Conservation (phyloP, 2,329 filamentous ascomycete species). For the Metarhizium sp. region DNA sequence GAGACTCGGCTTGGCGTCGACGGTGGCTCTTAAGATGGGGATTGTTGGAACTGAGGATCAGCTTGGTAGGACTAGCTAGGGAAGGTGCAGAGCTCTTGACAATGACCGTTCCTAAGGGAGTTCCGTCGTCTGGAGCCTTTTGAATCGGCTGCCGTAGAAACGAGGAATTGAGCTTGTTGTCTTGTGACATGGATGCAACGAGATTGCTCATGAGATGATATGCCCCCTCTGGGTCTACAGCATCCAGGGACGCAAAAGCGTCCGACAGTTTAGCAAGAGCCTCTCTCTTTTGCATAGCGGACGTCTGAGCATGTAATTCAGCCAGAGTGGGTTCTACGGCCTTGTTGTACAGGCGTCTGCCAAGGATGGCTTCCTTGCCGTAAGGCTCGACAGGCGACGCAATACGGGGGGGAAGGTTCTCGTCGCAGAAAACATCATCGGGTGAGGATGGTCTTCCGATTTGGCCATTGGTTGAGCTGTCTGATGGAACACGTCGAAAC, state of each 20-base stretch:
- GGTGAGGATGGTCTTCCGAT: conserved; percentile 24
- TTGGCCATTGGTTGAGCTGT: conserved; percentile 41
- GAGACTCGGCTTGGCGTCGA: conserved; percentile 46
- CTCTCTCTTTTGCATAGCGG: conserved; percentile 59
- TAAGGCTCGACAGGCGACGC: conserved; percentile 42
- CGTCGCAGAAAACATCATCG: conserved; percentile 41
- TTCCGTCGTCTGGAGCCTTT: conserved; percentile 33
- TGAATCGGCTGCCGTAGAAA: conserved; percentile 32
- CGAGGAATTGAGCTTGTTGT: conserved; percentile 52
- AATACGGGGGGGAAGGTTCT: conserved; percentile 51
- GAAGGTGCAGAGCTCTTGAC: conserved; percentile 41
- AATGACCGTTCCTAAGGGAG: conserved; percentile 46
- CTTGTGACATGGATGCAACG: conserved; percentile 61
- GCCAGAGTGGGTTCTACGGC: conserved; percentile 75
- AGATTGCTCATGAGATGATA: conserved; percentile 76
- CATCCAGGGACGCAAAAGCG: conserved; percentile 76
- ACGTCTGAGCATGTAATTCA: conserved; percentile 77
- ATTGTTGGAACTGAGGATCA: conserved; percentile 73
- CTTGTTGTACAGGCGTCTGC: conserved; percentile 71
- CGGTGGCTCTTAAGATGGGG: conserved; percentile 76
- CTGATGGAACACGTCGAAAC: conserved; percentile 77
- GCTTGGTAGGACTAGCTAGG: conserved; percentile 45
- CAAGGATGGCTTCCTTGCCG: conserved; percentile 75
- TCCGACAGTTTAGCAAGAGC: conserved; percentile 75
- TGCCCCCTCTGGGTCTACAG: conserved; percentile 81